Percentiles rank a stretch among this genome's conserved stretches.
These are phyloP conservation scores for Diaporthe citrichinensis DNA, from an alignment of 2,329 filamentous ascomycete species.

Conservation along the genomic window DNA sequence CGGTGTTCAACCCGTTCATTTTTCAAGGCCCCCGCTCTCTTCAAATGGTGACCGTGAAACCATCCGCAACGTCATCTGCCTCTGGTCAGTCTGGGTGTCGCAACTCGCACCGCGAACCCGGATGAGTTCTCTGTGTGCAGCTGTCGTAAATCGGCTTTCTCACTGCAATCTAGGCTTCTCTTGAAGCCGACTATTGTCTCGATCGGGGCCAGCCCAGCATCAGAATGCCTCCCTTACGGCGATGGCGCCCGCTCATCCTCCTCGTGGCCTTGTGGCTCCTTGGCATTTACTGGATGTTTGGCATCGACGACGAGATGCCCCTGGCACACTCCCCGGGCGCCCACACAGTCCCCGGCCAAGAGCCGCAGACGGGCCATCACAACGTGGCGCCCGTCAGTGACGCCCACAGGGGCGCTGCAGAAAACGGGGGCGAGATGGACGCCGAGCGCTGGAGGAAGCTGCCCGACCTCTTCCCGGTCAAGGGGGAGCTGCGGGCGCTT, in stretches of 20 bases:
- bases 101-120: slow-evolving; percentile 3
- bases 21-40: slow-evolving; percentile 1
- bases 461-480: slow-evolving; percentile 53
- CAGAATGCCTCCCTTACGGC: slow-evolving; percentile 39
- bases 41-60: slow-evolving; percentile 20
- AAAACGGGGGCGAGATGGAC: slow-evolving; percentile 34
- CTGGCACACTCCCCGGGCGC: slow-evolving; percentile 40
- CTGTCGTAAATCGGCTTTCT: not conserved
- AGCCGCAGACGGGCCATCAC: slow-evolving; percentile 37
- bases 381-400: slow-evolving; percentile 30
- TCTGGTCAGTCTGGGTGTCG: slow-evolving; percentile 10
- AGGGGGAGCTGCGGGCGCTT: slow-evolving; percentile 48
- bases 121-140: not conserved
- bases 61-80: slow-evolving; percentile 4
- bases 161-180: not conserved
- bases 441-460: slow-evolving; percentile 50
- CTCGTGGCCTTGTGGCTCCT: slow-evolving; percentile 38
- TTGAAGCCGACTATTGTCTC: not conserved
- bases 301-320: slow-evolving; percentile 28
- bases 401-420: slow-evolving; percentile 26
- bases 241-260: slow-evolving; percentile 41
- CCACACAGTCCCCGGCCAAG: slow-evolving; percentile 32
- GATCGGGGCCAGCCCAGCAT: not conserved
- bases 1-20: not conserved
- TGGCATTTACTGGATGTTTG: slow-evolving; percentile 39